Percentiles rank a stretch among this genome's conserved stretches.
Evolutionary conservation across 306 rosid species (phyloP).

Genomic region (Fagus crenata): DNA sequence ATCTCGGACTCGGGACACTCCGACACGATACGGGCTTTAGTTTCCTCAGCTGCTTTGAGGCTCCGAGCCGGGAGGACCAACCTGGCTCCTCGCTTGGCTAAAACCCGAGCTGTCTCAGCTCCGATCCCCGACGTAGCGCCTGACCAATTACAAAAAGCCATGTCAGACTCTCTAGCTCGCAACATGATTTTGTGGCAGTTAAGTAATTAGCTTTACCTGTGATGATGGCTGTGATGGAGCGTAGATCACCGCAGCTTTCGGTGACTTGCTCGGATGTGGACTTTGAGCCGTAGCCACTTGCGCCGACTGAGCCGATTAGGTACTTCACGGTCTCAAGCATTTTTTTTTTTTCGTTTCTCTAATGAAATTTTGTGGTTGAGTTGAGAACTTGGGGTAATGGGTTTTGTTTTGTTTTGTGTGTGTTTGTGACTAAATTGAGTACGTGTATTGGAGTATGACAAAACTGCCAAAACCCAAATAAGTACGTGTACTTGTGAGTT

Average conservation of each 20-base stretch:
- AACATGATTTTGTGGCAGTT: too few species aligned
- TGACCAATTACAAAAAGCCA: slow-evolving; percentile 1
- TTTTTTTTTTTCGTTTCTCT: background rate
- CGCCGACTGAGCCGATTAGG: slow-evolving; percentile 73
- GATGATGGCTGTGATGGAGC: slow-evolving; percentile 73
- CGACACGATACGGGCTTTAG: slow-evolving; percentile 52
- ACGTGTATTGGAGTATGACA: too few species aligned
- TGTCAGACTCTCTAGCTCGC: background rate
- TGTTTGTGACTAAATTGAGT: too few species aligned
- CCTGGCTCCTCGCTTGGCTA: slow-evolving; percentile 82
- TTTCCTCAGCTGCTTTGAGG: slow-evolving; percentile 70
- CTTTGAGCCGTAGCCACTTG: slow-evolving; percentile 77
- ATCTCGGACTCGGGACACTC: slow-evolving; percentile 62
- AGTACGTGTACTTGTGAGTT: too few species aligned
- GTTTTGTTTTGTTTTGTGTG: too few species aligned
- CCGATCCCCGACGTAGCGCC: slow-evolving; percentile 98
- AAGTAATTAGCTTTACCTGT: slow-evolving; percentile 47
- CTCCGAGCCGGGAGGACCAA: slow-evolving; percentile 74
- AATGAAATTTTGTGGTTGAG: too few species aligned
- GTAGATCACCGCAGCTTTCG: slow-evolving; percentile 38
- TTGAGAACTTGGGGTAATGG: too few species aligned
- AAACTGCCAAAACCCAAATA: too few species aligned
- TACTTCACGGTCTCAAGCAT: slow-evolving; percentile 67
- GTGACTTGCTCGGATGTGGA: slow-evolving; percentile 85
- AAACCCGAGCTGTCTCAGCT: slow-evolving; percentile 79